Evolutionary conservation across 768 basidiomycete species (phyloP), one percentile per base, ranked within the genome.

Genomic region (Glaciozyma antarctica): DNA sequence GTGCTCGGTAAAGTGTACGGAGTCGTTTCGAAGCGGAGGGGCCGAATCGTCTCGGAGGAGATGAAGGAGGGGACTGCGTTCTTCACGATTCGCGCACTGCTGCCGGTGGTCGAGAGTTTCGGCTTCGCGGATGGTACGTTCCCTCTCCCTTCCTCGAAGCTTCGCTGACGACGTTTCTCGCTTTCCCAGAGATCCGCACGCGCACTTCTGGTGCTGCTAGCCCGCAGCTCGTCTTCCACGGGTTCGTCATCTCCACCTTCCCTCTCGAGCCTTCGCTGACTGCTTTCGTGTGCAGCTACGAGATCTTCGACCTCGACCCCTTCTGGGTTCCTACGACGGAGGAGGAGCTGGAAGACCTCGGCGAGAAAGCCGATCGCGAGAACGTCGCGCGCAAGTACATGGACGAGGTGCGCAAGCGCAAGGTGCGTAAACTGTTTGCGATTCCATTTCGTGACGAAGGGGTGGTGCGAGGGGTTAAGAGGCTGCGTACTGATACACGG

Each of bases 281-380:
- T 19, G 7, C 34, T 10, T 2, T 59, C 34, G 2, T 47, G 2
- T 45, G 34, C 17, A 90, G 90, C 48, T 99, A 92, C 76, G 93
- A 98, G 76, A 81, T 94, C 73, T 81, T 97, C 28, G 90, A 94
- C 76, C 84, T 86, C 71, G 75, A 97, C 79, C 93, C 93, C 9
- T 97, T 92, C 79, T 97, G 93, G 93, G 91, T 95, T 5, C 93
- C 93, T 0, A 92, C 90, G 22, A 97, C 94, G 0, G 89, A 92
- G 73, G 93, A 95, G 74, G 94, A 98, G 70, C 79, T 98, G 48
- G 94, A 98, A 75, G 94, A 98, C 75, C 80, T 99, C 15, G 95
- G 95, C 54, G 91, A 94, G 76, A 97, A 98, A 76, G 86, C 94
- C 0, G 95, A 98, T 75, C 80, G 89, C 59, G 82, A 84, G 16